A percentile compares a stretch with the other conserved stretches of the same genome.
Evolutionary conservation across 257 asterid genomes (phyloP).

Genomic region (Jaltomata sinuosa): DNA sequence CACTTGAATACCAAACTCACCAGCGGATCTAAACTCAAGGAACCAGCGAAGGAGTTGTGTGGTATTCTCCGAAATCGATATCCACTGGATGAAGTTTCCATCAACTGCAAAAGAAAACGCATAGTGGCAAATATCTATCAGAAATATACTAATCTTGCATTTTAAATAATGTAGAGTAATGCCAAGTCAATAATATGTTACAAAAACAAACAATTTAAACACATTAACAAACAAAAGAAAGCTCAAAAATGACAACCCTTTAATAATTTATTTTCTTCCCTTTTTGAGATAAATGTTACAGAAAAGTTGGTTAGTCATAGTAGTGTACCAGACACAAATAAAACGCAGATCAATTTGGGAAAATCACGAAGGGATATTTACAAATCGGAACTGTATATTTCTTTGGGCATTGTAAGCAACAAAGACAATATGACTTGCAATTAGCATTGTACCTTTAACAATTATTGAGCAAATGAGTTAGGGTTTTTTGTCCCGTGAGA

Average conservation of each 20-base stretch:
- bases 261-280: background rate
- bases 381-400: background rate
- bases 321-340: background rate
- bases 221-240: background rate
- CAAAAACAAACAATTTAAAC: background rate
- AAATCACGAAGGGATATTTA: background rate
- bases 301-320: background rate
- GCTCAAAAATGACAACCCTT: background rate
- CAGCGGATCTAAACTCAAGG: slow-evolving; percentile 75
- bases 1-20: slow-evolving; percentile 37
- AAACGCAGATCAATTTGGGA: background rate
- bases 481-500: background rate
- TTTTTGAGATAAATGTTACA: background rate
- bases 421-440: background rate
- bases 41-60: slow-evolving; percentile 49
- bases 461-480: background rate
- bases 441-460: background rate
- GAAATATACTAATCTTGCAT: background rate
- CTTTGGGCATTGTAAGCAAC: background rate
- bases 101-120: slow-evolving; percentile 15
- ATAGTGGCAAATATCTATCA: background rate
- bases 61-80: slow-evolving; percentile 77
- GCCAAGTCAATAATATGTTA: background rate
- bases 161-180: background rate
- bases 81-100: slow-evolving; percentile 58